Evolutionary conservation across 1,139 yeast genomes (phyloP), one percentile per base, ranked within the genome.

Genomic region (Taphrina deformans): DNA sequence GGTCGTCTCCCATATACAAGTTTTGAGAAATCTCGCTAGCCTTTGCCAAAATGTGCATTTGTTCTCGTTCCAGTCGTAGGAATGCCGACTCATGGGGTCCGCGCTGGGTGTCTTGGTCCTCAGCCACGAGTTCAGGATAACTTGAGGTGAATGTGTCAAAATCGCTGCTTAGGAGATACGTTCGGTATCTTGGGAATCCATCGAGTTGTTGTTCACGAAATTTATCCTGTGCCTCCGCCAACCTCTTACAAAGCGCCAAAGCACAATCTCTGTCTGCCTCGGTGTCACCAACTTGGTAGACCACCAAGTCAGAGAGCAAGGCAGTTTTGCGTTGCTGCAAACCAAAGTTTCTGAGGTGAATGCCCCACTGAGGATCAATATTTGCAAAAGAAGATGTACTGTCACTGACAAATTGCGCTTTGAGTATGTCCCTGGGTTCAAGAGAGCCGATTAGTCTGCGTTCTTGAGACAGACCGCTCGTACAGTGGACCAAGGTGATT

Each of bases 1-100:
- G 80, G 1, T 84, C 78, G 72, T 91, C 92, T 0, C 98, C 98
- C 56, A 87, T 80, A 92, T 92, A 92, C 3, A 91, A 83, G 53
- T 83, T 79, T 21, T 70, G 67, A 12, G 69, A 66, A 21, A 65
- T 60, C 16, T 68, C 71, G 3, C 95, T 83, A 0, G 96, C 96
- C 1, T 89, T 80, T 0, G 97, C 87, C 93, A 92, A 88, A 72
- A 84, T 83, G 2, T 90, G 80, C 68, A 91, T 87, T 74, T 91
- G 97, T 10, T 88, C 79, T 67, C 88, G 85, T 73, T 92, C 98
- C 71, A 88, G 85, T 66, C 85, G 80, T 41, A 83, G 79, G 72
- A 87, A 86, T 71, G 89, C 67, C 6, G 27, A 21, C 27, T 44
- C 48, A 12, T 38, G 16, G 16, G n/a, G 2, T 9, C 18, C 2